A percentile compares a stretch with the other conserved stretches of the same genome.
phyloP scores from a whole-genome alignment of 129 eudicot species.

The Chrysanthemum seticuspe region DNA sequence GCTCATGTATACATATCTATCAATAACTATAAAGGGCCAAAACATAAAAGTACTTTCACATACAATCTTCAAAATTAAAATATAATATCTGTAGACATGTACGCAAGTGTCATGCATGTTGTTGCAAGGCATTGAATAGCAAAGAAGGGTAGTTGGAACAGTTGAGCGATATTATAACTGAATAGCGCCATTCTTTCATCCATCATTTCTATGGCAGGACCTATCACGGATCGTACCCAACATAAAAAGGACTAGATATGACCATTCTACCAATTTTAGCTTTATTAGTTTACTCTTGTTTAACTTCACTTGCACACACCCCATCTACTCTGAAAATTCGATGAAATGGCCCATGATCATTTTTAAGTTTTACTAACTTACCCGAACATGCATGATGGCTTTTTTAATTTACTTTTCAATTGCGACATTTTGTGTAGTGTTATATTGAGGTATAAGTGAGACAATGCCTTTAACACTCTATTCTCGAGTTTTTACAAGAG shows the following conservation, averaged over 20 bases:
- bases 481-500: too few relatives aligned
- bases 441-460: too few relatives aligned
- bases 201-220: constrained; percentile 24
- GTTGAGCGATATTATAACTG: constrained; percentile 29
- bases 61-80: background rate
- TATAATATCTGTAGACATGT: background rate
- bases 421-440: too few relatives aligned
- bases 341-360: too few relatives aligned
- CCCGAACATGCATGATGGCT: too few relatives aligned
- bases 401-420: too few relatives aligned
- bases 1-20: too few relatives aligned
- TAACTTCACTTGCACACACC: background rate
- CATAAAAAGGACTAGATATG: constrained; percentile 29
- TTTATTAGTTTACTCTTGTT: constrained; percentile 17
- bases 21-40: too few relatives aligned
- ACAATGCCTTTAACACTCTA: too few relatives aligned
- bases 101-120: background rate
- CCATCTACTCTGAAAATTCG: background rate
- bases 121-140: constrained; percentile 27
- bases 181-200: constrained; percentile 23
- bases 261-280: constrained; percentile 7
- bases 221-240: constrained; percentile 16
- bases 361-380: too few relatives aligned
- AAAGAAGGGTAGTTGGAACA: constrained; percentile 26
- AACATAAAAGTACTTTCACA: too few relatives aligned